A percentile compares a stretch with the other conserved stretches of the same genome.
Evolutionary conservation across 768 basidiomycete species (phyloP).

Genomic region (Cyclocybe aegerita): DNA sequence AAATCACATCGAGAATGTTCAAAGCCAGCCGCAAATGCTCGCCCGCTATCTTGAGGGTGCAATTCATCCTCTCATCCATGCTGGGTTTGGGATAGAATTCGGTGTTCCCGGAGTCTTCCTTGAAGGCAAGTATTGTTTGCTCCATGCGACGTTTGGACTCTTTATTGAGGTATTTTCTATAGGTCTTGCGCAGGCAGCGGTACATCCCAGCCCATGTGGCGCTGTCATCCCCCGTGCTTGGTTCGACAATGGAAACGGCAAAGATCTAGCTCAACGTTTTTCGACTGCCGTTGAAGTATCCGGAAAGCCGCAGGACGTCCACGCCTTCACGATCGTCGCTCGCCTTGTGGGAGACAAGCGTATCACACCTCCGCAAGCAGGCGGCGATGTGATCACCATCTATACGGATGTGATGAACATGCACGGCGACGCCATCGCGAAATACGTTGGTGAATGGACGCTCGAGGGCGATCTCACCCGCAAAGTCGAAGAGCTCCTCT

Average conservation of each 20-base stretch:
- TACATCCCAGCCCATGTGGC: constrained; percentile 5
- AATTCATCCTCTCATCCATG: constrained; percentile 63
- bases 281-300: too few species aligned
- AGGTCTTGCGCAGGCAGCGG: constrained; percentile 17
- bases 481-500: constrained; percentile 12
- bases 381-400: not conserved
- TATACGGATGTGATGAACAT: constrained; percentile 4
- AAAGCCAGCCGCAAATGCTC: constrained; percentile 36
- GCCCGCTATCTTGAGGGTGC: constrained; percentile 48
- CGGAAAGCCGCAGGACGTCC: not conserved
- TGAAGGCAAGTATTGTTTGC: constrained; percentile 37
- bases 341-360: constrained; percentile 5
- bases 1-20: constrained; percentile 33
- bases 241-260: not conserved
- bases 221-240: constrained; percentile 6
- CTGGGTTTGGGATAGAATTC: constrained; percentile 58
- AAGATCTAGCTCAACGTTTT: too few species aligned
- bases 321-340: constrained; percentile 11
- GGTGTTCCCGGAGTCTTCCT: constrained; percentile 47
- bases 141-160: too few species aligned
- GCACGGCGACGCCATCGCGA: constrained; percentile 1
- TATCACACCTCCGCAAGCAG: not conserved
- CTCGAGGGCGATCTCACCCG: constrained; percentile 9
- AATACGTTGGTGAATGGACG: constrained; percentile 9
- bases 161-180: not conserved